Evolutionary conservation across 768 basidiomycete species (phyloP).

Genomic region (Sistotremastrum niveocremeum): DNA sequence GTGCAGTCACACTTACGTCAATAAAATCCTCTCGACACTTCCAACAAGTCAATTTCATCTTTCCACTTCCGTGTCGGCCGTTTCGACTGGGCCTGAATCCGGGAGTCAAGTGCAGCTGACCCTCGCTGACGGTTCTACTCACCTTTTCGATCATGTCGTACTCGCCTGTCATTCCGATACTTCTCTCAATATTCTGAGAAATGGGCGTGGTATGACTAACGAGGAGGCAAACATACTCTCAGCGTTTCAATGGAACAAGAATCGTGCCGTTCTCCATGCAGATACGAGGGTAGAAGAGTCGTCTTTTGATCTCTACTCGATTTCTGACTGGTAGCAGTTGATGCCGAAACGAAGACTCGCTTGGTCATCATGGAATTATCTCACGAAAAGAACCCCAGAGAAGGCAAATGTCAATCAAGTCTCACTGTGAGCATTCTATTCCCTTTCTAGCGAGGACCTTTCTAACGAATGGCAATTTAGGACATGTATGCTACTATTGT

Average conservation of each 20-base stretch:
- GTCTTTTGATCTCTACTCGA: neutral
- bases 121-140: slow-evolving; percentile 30
- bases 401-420: slow-evolving; percentile 43
- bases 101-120: slow-evolving; percentile 26
- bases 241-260: slow-evolving; percentile 52
- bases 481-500: slow-evolving; percentile 25
- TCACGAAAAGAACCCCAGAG: slow-evolving; percentile 32
- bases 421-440: slow-evolving; percentile 34
- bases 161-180: slow-evolving; percentile 63
- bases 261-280: slow-evolving; percentile 54
- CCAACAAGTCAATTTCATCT: slow-evolving; percentile 42
- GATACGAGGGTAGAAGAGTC: slow-evolving; percentile 34
- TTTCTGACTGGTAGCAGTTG: slow-evolving; percentile 25
- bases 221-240: slow-evolving; percentile 44
- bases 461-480: slow-evolving; percentile 13
- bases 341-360: slow-evolving; percentile 50
- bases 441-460: neutral
- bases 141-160: slow-evolving; percentile 56
- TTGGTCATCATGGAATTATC: slow-evolving; percentile 74
- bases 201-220: slow-evolving; percentile 33
- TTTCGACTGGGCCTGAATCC: slow-evolving; percentile 19
- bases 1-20: slow-evolving; percentile 49
- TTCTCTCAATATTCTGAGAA: slow-evolving; percentile 34
- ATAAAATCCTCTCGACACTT: slow-evolving; percentile 42
- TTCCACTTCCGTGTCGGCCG: slow-evolving; percentile 38